Percentiles rank a stretch among this genome's conserved stretches.
These are phyloP conservation scores for Theileria parva DNA, from an alignment of 169 alveolate species.

Conservation along the genomic window DNA sequence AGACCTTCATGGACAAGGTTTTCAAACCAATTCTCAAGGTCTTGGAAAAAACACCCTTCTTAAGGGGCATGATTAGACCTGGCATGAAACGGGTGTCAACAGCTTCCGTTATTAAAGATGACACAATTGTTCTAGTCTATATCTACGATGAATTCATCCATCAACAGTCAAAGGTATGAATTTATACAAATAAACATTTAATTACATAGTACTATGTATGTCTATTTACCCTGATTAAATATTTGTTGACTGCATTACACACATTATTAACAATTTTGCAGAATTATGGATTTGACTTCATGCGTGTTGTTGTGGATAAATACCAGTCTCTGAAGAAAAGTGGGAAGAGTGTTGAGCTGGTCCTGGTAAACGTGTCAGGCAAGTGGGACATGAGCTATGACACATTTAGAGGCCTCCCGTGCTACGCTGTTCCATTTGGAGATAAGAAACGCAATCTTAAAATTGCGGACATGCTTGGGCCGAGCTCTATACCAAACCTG, in stretches of 20 bases:
- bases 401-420: conserved; percentile 53
- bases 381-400: conserved; percentile 37
- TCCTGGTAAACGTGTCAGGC: conserved; percentile 42
- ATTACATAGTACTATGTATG: neutral
- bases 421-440: conserved; percentile 67
- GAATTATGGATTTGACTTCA: conserved; percentile 2
- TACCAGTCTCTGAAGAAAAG: conserved; percentile 51
- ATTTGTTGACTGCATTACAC: neutral
- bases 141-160: conserved; percentile 54
- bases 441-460: conserved; percentile 37
- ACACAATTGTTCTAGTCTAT: conserved; percentile 54
- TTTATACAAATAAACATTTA: conserved; percentile 9
- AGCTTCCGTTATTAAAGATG: conserved; percentile 53
- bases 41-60: conserved; percentile 36
- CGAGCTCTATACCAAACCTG: conserved; percentile 55
- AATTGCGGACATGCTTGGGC: conserved; percentile 39
- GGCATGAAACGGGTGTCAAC: conserved; percentile 55
- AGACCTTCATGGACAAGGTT: conserved; percentile 10
- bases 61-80: conserved; percentile 49
- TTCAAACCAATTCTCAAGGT: conserved; percentile 15
- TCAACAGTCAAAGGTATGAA: conserved; percentile 20
- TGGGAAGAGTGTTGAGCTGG: conserved; percentile 58
- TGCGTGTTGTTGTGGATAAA: conserved; percentile 16
- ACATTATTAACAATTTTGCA: neutral
- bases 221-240: neutral